phyloP scores from a whole-genome alignment of 2,329 filamentous ascomycete genomes.

The Cercospora zeina region DNA sequence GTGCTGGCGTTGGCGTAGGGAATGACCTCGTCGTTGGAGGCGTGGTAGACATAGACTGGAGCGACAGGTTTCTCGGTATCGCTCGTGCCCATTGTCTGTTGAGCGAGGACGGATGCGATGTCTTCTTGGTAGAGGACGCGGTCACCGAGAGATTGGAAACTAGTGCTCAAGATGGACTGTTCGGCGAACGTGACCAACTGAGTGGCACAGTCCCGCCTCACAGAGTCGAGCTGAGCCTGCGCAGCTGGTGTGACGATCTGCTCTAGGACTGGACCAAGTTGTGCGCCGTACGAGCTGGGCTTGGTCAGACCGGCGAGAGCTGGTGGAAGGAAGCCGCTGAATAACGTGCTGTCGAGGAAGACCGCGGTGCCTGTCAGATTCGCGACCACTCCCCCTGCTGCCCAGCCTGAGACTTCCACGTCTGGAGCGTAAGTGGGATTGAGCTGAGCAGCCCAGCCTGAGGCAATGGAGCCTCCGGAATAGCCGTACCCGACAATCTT shows the following conservation, averaged over 20 bases:
- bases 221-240: constrained; percentile 23
- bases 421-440: constrained; percentile 56
- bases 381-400: constrained; percentile 52
- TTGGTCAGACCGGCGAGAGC: constrained; percentile 31
- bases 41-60: constrained; percentile 37
- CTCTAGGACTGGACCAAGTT: constrained; percentile 26
- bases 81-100: constrained; percentile 32
- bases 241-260: constrained; percentile 32
- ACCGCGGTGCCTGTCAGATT: constrained; percentile 40
- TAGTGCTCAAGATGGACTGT: constrained; percentile 22
- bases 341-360: constrained; percentile 33
- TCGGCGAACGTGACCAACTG: constrained; percentile 33
- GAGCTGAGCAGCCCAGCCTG: constrained; percentile 55
- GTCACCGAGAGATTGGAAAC: constrained; percentile 31
- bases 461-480: constrained; percentile 56
- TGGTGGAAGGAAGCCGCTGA: constrained; percentile 36
- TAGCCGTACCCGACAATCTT: constrained; percentile 55
- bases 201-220: constrained; percentile 29
- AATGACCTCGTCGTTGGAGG: constrained; percentile 36
- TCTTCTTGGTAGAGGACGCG: constrained; percentile 31
- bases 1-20: constrained; percentile 36
- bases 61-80: constrained; percentile 32
- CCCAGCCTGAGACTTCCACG: constrained; percentile 52
- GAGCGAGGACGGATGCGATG: constrained; percentile 24
- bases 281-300: constrained; percentile 32